Conservation (phyloP, 1,139 yeast genomes). For the Candida sp. region DNA sequence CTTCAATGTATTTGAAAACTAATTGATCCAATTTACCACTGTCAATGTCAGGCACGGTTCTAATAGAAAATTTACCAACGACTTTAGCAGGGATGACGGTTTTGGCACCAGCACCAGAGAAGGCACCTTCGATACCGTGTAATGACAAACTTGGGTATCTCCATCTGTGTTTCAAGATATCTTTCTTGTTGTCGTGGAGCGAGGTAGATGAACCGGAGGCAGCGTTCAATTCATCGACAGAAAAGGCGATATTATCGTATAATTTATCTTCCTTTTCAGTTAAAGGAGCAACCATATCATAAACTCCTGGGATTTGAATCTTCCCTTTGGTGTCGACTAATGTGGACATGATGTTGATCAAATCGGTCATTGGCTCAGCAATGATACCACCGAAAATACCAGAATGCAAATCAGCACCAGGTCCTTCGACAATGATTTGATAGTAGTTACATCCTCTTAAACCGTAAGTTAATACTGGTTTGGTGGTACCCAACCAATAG, state of each 20-base stretch:
- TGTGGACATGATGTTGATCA: conserved; percentile 68
- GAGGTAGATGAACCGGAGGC: conserved; percentile 89
- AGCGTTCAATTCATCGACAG: conserved; percentile 77
- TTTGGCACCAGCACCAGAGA: conserved; percentile 92
- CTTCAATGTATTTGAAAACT: conserved; percentile 69
- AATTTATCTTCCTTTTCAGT: conserved; percentile 74
- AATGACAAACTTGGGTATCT: conserved; percentile 93
- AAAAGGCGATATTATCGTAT: conserved; percentile 84
- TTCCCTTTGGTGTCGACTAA: conserved; percentile 81
- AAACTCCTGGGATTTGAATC: conserved; percentile 82
- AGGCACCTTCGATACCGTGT: conserved; percentile 98
- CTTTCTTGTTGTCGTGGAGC: conserved; percentile 72
- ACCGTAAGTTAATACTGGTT: conserved; percentile 97
- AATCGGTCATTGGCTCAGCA: conserved; percentile 97
- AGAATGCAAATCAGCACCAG: conserved; percentile 95
- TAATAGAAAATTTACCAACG: conserved; percentile 88
- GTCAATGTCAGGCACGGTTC: conserved; percentile 95
- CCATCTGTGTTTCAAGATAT: conserved; percentile 97
- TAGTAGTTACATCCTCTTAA: conserved; percentile 96
- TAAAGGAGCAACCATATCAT: conserved; percentile 93
- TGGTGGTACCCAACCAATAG: conserved; percentile 97
- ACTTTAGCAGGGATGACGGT: conserved; percentile 98
- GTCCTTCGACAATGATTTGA: conserved; percentile 78
- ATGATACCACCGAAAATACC: conserved; percentile 98
- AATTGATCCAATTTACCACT: conserved; percentile 72